Conservation (phyloP, 805 yeast species). For the Candida oleophila region DNA sequence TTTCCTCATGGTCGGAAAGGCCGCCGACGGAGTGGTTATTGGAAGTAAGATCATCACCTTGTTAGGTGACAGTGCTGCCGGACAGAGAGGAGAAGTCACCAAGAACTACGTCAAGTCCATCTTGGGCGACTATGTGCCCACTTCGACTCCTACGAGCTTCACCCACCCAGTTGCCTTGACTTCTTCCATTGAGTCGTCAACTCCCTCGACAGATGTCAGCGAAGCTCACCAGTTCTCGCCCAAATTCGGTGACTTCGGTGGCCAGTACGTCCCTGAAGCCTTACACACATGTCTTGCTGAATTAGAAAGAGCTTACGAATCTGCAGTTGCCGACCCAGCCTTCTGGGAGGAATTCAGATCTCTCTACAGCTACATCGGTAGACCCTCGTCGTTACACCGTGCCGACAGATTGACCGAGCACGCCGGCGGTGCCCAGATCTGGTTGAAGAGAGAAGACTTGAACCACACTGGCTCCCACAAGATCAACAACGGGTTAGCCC, state of each 20-base stretch:
- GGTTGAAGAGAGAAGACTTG: conserved; percentile 97
- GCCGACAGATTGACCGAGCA: conserved; percentile 88
- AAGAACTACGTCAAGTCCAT: conserved; percentile 67
- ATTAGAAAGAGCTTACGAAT: conserved; percentile 83
- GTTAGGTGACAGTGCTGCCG: conserved; percentile 62
- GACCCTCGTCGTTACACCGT: conserved; percentile 89
- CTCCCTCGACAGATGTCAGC: conserved; percentile 34
- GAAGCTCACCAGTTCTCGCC: conserved; percentile 71
- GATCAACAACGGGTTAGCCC: conserved; percentile 82
- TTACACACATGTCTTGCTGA: conserved; percentile 87
- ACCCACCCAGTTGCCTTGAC: conserved; percentile 5
- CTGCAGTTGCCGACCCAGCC: conserved; percentile 80
- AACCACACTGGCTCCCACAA: conserved; percentile 89
- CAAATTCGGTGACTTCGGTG: conserved; percentile 94
- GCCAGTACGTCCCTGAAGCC: conserved; percentile 98
- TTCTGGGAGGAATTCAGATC: conserved; percentile 93
- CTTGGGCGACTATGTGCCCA: conserved; percentile 45
- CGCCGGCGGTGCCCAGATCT: conserved; percentile 89
- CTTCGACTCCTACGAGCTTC: conserved; percentile 27
- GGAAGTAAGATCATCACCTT: conserved; percentile 82
- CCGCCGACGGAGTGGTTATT: conserved; percentile 94
- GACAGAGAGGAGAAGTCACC: conserved; percentile 62
- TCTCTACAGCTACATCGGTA: conserved; percentile 88
- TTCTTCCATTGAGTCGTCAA: conserved; percentile 12
- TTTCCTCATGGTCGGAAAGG: conserved; percentile 70